Evolutionary conservation across 345 rosid genomes (phyloP).

Genomic region (Rhodamnia rubescens): DNA sequence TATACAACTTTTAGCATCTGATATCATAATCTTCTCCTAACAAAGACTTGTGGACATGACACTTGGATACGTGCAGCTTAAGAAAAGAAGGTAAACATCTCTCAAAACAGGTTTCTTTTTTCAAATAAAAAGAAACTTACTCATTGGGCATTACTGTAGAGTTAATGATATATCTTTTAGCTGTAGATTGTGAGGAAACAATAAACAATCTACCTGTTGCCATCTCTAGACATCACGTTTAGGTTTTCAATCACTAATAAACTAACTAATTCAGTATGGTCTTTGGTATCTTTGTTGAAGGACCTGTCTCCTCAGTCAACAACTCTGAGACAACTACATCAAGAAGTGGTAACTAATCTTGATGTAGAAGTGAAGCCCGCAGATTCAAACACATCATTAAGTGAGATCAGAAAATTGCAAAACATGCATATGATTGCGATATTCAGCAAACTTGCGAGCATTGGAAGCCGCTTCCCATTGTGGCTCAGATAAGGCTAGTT

Average conservation of each 20-base stretch:
- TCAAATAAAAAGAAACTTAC: not conserved
- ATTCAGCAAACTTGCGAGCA: not conserved
- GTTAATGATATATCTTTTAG: not conserved
- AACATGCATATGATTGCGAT: not conserved
- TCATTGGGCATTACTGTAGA: not conserved
- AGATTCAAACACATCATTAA: not conserved
- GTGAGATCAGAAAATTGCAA: not conserved
- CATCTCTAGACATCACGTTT: not conserved
- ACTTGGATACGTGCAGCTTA: not conserved
- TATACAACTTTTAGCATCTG: not conserved
- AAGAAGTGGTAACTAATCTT: not conserved
- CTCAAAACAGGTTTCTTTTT: too few species aligned
- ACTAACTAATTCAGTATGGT: not conserved
- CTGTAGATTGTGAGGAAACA: not conserved
- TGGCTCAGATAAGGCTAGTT: not conserved
- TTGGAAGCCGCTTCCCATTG: not conserved
- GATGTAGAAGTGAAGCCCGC: not conserved
- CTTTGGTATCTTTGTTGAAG: not conserved
- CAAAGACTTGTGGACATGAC: not conserved
- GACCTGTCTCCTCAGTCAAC: not conserved
- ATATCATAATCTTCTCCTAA: not conserved
- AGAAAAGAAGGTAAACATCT: too few species aligned
- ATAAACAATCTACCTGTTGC: not conserved
- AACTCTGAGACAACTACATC: not conserved
- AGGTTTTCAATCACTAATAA: not conserved